Base-by-base conservation (phyloP, 2,329 filamentous ascomycete genomes). In the Arachnopeziza araneosa region DNA sequence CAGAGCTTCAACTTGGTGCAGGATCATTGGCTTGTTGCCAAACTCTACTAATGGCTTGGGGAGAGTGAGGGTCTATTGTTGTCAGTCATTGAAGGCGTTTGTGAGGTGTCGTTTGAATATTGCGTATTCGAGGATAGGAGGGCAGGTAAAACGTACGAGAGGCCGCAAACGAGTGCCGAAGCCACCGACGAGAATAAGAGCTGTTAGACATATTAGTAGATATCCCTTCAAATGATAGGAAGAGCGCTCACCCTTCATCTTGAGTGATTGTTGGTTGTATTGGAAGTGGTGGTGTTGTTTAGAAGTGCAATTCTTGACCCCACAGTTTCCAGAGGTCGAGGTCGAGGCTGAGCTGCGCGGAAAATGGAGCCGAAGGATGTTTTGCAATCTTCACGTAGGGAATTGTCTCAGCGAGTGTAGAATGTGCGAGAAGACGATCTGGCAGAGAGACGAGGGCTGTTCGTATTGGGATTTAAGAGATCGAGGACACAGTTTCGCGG, bases 11-110 rank as follows among this genome's bases (percentile, higher is more conserved):
- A 99, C 91, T 79, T 99, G 93, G 79, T 98, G 93, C 73, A 96
- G 84, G 77, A 99, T 98, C 93, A 99, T 99, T 75, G 93, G 95
- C 80, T 95, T 93, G 84, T 99, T 99, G 74, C 86, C 92, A 74
- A 99, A 99, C 80, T 99, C 93, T 73, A 99, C 95, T 69, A 99
- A 84, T 67, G 95, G 93, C 79, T 98, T 99, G 64, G 93, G 93
- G 68, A 97, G 90, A 56, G 95, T 97, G 74, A 99, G 86, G 70
- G 93, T 99, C 91, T 96, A 63, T 61, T 23, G 23, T 17, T 56
- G 50, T 54, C 24, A 54, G 52, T 30, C n/a, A 30, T 54, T 22
- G 24, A 54, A 26, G 23, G 24, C 17, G 50, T 65, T 60, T 64
- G 64, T 57, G 59, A 50, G 55, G 60, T 60, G 63, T 24, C 2